Base-by-base conservation (phyloP, 192 early-diverging fungal species). In the Coemansia aciculifera region DNA sequence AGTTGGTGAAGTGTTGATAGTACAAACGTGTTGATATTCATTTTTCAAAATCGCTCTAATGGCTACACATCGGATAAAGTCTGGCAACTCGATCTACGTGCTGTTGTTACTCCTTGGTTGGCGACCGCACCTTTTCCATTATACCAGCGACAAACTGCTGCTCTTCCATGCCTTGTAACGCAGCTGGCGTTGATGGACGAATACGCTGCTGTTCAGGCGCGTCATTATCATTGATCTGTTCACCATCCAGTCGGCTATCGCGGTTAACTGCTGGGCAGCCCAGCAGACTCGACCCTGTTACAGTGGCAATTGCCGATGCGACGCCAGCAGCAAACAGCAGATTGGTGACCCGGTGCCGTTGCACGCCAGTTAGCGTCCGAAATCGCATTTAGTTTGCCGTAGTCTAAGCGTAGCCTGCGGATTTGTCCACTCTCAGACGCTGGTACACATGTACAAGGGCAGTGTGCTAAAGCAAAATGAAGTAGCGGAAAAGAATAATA, bases 251-350 rank as follows among this genome's bases (percentile, higher is more conserved):
- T 4, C 69, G 76, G 39, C 62, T 72, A 12, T 78, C 68, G n/a
- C 77, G 72, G 32, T 48, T 68, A 8, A 75, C 81, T n/a, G 73
- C 81, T 12, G 81, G 81, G 52, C 81, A 83, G n/a, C 73, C 76
- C 19, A 83, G 64, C 19, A 83, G 24, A 59, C 66, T 83, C 17
- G 81, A 73, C 5, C 76, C 81, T n/a, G 77, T 83, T 19, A 83
- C 81, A 0, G 81, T 83, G 6, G 66, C 76, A 19, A 83, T 62
- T 3, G 77, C 81, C 11, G 81, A 78, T 13, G 61, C 67, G 0
- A 75, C 81, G 9, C 81, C 81, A 4, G 73, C 76, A 5, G 78
- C 52, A 48, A 83, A 78, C 46, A 83, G 61, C 76, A 64, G 66
- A 60, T 83, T 83, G 13, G 81, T 83, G 48, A 83, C 59, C 13